These are phyloP conservation scores for Populus pruinosa DNA, from an alignment of 345 rosid genomes.

Conservation along the genomic window DNA sequence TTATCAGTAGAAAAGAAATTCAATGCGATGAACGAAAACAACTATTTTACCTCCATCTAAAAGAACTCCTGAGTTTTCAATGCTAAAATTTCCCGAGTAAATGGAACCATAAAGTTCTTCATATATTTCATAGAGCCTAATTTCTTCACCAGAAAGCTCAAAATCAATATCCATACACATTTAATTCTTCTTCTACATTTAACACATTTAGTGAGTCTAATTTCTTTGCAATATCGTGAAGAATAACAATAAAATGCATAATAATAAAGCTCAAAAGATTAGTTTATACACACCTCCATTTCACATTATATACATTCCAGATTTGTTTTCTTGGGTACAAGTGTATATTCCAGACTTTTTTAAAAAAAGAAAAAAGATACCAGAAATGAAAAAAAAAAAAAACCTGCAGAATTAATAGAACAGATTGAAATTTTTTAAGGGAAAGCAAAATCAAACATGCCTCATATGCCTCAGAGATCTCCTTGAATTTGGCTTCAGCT, in stretches of 20 bases:
- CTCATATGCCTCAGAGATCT: constrained; percentile 96
- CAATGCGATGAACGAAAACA: background rate
- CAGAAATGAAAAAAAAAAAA: background rate
- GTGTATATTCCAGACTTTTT: background rate
- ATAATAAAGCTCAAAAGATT: background rate
- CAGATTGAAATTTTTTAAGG: background rate
- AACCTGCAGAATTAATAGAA: background rate
- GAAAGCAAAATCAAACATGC: constrained; percentile 24
- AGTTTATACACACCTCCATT: background rate
- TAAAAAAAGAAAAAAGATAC: background rate
- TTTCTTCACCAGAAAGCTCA: background rate
- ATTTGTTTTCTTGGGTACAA: no score
- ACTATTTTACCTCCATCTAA: background rate
- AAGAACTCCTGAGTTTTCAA: no score
- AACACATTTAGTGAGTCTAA: background rate
- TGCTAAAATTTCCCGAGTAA: background rate
- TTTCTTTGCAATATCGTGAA: background rate
- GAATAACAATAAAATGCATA: background rate
- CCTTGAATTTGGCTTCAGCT: constrained; percentile 94
- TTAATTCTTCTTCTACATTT: background rate
- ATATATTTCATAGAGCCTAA: background rate
- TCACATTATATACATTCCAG: background rate
- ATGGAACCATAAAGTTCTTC: background rate
- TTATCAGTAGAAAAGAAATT: background rate
- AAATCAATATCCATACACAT: background rate